Evolutionary conservation across 1,139 yeast species (phyloP).

Genomic region (Hemisphaericaspora xylofermentans): DNA sequence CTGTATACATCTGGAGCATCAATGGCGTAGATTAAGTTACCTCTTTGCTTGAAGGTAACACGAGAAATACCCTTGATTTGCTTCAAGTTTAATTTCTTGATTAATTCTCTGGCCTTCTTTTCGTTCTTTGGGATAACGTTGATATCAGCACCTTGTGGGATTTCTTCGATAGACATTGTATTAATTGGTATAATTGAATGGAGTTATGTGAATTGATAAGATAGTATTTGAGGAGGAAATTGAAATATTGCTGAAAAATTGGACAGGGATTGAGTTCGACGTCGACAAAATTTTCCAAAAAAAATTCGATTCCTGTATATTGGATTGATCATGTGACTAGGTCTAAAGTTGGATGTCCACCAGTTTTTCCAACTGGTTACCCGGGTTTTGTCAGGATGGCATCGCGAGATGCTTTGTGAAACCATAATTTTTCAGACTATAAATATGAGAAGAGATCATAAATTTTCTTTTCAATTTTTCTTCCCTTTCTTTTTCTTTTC

Average conservation of each 20-base stretch:
- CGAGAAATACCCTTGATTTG: constrained; percentile 90
- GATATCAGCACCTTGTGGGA: constrained; percentile 89
- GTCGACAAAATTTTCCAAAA: constrained; percentile 1
- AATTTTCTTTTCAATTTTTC: constrained; percentile 7
- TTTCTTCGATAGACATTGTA: constrained; percentile 56
- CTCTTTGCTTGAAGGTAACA: constrained; percentile 94
- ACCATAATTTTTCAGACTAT: constrained; percentile 1
- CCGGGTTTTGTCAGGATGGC: not conserved
- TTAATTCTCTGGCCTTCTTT: constrained; percentile 92
- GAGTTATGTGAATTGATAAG: not conserved
- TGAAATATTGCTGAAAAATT: not conserved
- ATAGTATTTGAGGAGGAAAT: not conserved
- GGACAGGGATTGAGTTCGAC: constrained; percentile 7
- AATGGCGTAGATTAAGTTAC: constrained; percentile 90
- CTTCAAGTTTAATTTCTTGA: constrained; percentile 88
- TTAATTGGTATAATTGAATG: constrained; percentile 1
- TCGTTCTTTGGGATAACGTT: constrained; percentile 85
- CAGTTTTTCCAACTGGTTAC: constrained; percentile 1
- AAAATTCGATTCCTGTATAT: not conserved
- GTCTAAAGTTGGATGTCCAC: not conserved
- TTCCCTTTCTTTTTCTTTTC: constrained; percentile 30
- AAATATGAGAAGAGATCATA: constrained; percentile 3
- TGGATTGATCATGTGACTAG: not conserved
- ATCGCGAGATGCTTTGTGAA: not conserved
- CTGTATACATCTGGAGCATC: constrained; percentile 94